Evolutionary conservation across 768 basidiomycete genomes (phyloP).

Genomic region (Butyriboletus loyo): DNA sequence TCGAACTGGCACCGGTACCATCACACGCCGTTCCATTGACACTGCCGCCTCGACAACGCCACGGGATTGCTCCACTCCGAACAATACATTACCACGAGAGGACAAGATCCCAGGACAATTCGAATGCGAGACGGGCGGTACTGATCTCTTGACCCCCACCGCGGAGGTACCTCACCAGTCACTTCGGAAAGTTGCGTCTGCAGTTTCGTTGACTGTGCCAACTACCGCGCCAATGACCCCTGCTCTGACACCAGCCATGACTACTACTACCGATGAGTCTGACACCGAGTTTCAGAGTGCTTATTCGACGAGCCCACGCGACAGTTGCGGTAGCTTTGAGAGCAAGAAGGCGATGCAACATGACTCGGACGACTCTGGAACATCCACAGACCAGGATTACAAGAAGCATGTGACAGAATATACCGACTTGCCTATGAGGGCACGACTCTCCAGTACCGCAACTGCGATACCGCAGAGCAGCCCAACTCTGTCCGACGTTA

Average conservation of each 20-base stretch:
- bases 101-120: conserved; percentile 41
- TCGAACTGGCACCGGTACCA: conserved; percentile 40
- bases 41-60: conserved; percentile 26
- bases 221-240: conserved; percentile 35
- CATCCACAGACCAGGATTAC: conserved; percentile 31
- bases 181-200: conserved; percentile 35
- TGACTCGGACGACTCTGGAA: conserved; percentile 31
- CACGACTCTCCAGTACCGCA: conserved; percentile 55
- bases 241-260: conserved; percentile 31
- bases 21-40: conserved; percentile 25
- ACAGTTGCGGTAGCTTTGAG: conserved; percentile 54
- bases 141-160: conserved; percentile 27
- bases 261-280: conserved; percentile 63
- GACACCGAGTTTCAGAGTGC: conserved; percentile 88
- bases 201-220: conserved; percentile 25
- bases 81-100: conserved; percentile 26
- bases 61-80: conserved; percentile 25
- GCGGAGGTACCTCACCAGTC: conserved; percentile 26
- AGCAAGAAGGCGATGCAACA: conserved; percentile 21
- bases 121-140: conserved; percentile 32
- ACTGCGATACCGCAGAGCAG: conserved; percentile 47
- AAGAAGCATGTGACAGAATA: conserved; percentile 31
- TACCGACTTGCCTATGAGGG: conserved; percentile 40
- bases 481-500: conserved; percentile 41
- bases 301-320: conserved; percentile 72